These are phyloP conservation scores for Gillenia trifoliata DNA, from an alignment of 306 rosid species.

Conservation along the genomic window DNA sequence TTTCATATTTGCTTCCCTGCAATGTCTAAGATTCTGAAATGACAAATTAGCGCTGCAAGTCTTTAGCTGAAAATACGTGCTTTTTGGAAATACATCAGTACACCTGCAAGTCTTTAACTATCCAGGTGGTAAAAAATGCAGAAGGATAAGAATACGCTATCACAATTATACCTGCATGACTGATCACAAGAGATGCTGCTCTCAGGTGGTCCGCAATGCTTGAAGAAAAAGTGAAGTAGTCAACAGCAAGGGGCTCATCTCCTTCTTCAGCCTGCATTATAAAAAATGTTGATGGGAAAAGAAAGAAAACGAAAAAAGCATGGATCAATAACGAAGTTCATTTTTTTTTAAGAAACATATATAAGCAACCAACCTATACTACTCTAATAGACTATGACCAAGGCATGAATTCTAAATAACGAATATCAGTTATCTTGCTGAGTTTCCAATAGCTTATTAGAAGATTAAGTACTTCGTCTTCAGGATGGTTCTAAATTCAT, in stretches of 20 bases:
- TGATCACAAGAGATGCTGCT: conserved; percentile 81
- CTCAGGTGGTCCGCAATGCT: conserved; percentile 79
- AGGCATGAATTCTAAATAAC: background rate
- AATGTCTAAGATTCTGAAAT: too few species aligned
- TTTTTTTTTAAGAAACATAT: too few species aligned
- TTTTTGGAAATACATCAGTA: background rate
- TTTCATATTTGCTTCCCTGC: background rate
- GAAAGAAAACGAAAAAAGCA: too few species aligned
- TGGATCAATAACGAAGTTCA: too few species aligned
- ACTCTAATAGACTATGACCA: background rate
- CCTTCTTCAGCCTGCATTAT: conserved; percentile 54
- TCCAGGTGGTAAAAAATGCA: background rate
- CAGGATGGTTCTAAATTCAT: background rate
- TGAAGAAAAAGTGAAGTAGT: conserved; percentile 78
- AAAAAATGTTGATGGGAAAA: background rate
- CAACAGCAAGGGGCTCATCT: conserved; percentile 52
- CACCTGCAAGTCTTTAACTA: too few species aligned
- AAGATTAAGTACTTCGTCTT: background rate
- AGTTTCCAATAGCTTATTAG: background rate
- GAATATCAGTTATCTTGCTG: background rate
- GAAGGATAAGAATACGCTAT: background rate
- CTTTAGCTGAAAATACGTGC: background rate
- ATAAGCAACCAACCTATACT: too few species aligned
- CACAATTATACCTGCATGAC: conserved; percentile 63
- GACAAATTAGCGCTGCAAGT: background rate